Conservation (phyloP, 768 basidiomycete species). For the Boletus coccyginus region DNA sequence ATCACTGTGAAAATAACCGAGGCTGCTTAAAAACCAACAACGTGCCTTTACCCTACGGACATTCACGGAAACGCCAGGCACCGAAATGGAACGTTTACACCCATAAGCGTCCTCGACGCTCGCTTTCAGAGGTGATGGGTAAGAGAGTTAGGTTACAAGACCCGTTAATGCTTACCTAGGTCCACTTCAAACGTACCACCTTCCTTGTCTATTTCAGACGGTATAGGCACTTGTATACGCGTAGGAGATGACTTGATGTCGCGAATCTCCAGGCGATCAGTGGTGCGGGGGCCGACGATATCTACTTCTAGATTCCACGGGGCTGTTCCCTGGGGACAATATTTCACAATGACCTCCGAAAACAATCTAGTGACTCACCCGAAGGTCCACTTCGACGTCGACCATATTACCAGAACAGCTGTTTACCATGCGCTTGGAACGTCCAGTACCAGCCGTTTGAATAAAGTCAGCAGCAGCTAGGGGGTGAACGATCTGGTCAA, state of each 20-base stretch:
- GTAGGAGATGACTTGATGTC: conserved; percentile 55
- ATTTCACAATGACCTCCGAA: not conserved
- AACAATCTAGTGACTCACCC: conserved; percentile 42
- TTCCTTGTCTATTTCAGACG: conserved; percentile 57
- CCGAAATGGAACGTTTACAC: conserved; percentile 73
- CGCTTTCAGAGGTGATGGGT: conserved; percentile 40
- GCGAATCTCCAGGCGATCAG: conserved; percentile 54
- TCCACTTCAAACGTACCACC: conserved; percentile 81
- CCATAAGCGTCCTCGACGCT: conserved; percentile 87
- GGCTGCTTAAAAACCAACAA: not conserved
- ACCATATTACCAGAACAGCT: conserved; percentile 80
- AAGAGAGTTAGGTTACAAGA: conserved; percentile 1
- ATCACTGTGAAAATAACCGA: not conserved
- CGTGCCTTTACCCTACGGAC: conserved; percentile 77
- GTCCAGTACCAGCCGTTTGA: conserved; percentile 35
- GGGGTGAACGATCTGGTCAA: conserved; percentile 89
- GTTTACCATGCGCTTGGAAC: conserved; percentile 56
- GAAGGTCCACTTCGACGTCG: conserved; percentile 76
- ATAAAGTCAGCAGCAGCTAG: conserved; percentile 76
- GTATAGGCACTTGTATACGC: conserved; percentile 64
- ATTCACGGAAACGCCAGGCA: conserved; percentile 79
- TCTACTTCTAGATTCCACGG: conserved; percentile 90
- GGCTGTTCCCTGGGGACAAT: conserved; percentile 63
- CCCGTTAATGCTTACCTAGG: conserved; percentile 46
- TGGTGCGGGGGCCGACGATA: conserved; percentile 67